phyloP scores from a whole-genome alignment of 2,329 filamentous ascomycete species.

The Talaromyces sp. region DNA sequence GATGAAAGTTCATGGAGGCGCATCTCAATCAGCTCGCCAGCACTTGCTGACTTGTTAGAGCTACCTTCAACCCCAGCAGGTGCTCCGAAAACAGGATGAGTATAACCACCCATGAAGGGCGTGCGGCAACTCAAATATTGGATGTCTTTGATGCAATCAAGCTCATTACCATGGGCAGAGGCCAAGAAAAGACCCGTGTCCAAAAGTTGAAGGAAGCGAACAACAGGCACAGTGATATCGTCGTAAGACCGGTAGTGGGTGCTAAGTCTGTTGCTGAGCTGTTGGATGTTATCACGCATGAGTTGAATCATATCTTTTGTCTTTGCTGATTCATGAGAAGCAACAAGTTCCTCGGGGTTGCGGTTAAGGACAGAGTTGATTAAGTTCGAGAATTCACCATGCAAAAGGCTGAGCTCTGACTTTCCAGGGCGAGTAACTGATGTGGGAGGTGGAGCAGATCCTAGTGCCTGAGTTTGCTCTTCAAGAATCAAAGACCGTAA shows the following conservation, averaged over 20 bases:
- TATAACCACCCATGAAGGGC: slow-evolving; percentile 41
- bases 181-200: slow-evolving; percentile 72
- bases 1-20: slow-evolving; percentile 42
- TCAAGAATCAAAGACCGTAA: slow-evolving; percentile 67
- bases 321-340: slow-evolving; percentile 17
- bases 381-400: slow-evolving; percentile 80
- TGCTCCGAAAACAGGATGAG: slow-evolving; percentile 24
- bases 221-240: slow-evolving; percentile 77
- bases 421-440: slow-evolving; percentile 70
- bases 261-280: slow-evolving; percentile 70
- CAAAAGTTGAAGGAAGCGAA: slow-evolving; percentile 78
- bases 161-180: slow-evolving; percentile 23
- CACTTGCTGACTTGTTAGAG: slow-evolving; percentile 8
- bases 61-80: neutral
- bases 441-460: slow-evolving; percentile 66
- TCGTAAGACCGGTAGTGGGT: slow-evolving; percentile 77
- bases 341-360: slow-evolving; percentile 35
- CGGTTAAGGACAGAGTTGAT: slow-evolving; percentile 63
- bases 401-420: slow-evolving; percentile 71
- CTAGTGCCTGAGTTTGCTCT: slow-evolving; percentile 65
- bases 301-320: slow-evolving; percentile 42
- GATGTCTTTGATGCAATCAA: slow-evolving; percentile 25
- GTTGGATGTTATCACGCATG: slow-evolving; percentile 61
- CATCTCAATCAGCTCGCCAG: slow-evolving; percentile 36
- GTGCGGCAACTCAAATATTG: slow-evolving; percentile 38